Base-by-base conservation (phyloP, 2,329 filamentous ascomycete genomes). In the Cladosporium oxysporum region DNA sequence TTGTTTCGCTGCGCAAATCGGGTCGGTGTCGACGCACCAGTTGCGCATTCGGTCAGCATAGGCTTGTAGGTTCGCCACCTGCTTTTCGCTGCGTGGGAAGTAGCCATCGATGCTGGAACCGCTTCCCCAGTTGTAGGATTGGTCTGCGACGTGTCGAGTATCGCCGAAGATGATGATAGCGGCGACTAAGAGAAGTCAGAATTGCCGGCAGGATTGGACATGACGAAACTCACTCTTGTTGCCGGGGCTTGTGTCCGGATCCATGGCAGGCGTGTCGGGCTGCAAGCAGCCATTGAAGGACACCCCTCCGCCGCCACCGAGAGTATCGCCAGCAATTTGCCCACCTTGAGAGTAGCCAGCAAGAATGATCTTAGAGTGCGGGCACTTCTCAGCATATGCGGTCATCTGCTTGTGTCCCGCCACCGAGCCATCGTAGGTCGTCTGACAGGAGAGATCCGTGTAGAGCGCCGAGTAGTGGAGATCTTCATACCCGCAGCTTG, bases 1-100 rank as follows among this genome's bases (percentile, higher is more conserved):
- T n/a, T 61, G 61, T 31, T 66, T 66, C 3, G 71, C 71, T 16
- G 78, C 79, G 66, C 80, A 82, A 65, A 80, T 77, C 0, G 79
- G 79, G 62, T 81, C 80, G 7, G 74, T 75, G 1, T 69, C 69
- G 41, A 75, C 74, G 62, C 79, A 80, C 72, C 78, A 80, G 23
- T 75, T 67, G 33, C 65, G 65, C 65, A 67, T 69, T 31, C 64
- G 64, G 47, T 60, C 53, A 1, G 66, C 31, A 21, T 67, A 69
- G 6, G 62, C 6, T 16, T 63, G 26, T 18, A 69, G 41, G 58
- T 68, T 68, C n/a, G 62, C 59, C 23, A 69, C 47, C 47, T 67
- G 64, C 33, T 59, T 55, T 26, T 35, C 61, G 44, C 49, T 58
- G 14, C 69, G 67, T 47, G 69, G 69, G 52, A 67, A 70, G 62